Evolutionary conservation across 768 basidiomycete species (phyloP), one percentile per base, ranked within the genome.

Genomic region (Serpula lacrymans): DNA sequence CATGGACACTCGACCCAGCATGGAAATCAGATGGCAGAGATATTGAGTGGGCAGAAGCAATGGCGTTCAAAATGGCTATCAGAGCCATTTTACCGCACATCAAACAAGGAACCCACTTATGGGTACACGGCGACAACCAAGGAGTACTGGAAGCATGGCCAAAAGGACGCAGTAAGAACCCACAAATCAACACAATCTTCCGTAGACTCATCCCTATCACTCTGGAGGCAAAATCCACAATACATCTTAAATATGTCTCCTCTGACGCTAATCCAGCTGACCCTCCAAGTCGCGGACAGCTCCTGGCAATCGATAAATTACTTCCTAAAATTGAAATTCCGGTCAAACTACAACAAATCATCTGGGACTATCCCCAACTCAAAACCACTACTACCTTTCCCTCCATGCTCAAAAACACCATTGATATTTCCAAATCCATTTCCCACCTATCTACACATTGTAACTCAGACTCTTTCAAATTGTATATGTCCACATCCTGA

Each of bases 1-100:
- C 62, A 0, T 68, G 63, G 60, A 4, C 46, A 2, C 54, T 68
- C 6, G 24, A 49, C 4, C 56, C 52, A 3, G 57, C 56, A 0
- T 70, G 67, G 68, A 48, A 59, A 18, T 18, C 36, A 1, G 47
- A 54, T 11, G 42, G 51, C 0, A 25, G 59, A 1, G 67, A 74
- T 39, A 78, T 78, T 39, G 55, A 55, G 0, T 77, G 75, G 73
- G 69, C 71, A 0, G 71, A 78, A 46, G 65, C 64, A 0, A 45
- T 74, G 7, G 66, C 67, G 0, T 67, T 77, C 37, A 57, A 71
- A 18, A 47, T 74, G n/a, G 66, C 74, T 24, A 42, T 64, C 16
- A 30, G 6, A 1, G 32, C 54, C 6, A 35, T 60, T 37, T 40
- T 8, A 2, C 34, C 13, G 0, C 27, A 3, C 20, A 33, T 0